These are phyloP conservation scores for Cutaneotrichosporon spelunceum DNA, from an alignment of 1,284 basidiomycete genomes.

Conservation along the genomic window DNA sequence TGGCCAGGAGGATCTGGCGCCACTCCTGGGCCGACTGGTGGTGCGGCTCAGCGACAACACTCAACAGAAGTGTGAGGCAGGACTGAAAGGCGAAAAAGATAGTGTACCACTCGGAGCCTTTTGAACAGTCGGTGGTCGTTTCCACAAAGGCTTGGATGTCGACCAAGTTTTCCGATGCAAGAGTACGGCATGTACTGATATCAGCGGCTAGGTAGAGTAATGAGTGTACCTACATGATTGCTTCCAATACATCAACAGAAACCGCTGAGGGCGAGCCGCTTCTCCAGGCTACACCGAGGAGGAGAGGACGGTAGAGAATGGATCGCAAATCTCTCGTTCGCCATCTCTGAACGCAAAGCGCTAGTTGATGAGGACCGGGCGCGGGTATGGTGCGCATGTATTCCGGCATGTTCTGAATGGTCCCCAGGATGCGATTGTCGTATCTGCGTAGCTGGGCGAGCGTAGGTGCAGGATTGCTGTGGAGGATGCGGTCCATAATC, in stretches of 20 bases:
- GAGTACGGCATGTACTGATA: constrained; percentile 16
- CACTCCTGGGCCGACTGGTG: constrained; percentile 9
- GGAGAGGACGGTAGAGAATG: constrained; percentile 30
- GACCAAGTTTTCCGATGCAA: constrained; percentile 25
- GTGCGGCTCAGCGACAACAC: constrained; percentile 25
- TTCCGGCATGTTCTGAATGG: constrained; percentile 13
- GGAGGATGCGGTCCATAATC: constrained; percentile 26
- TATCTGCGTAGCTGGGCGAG: constrained; percentile 16
- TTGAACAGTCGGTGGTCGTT: not conserved
- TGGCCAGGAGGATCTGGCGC: constrained; percentile 10
- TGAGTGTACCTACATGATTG: constrained; percentile 23
- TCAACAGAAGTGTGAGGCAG: constrained; percentile 24
- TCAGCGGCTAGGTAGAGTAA: not conserved
- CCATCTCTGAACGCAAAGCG: constrained; percentile 24
- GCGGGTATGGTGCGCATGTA: not conserved
- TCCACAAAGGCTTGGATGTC: constrained; percentile 22
- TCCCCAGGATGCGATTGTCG: not conserved
- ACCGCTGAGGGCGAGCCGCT: not conserved
- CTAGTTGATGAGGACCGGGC: constrained; percentile 2
- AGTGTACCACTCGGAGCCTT: constrained; percentile 26
- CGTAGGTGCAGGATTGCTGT: constrained; percentile 22
- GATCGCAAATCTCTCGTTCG: constrained; percentile 25
- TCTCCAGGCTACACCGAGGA: constrained; percentile 31
- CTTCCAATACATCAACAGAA: constrained; percentile 14
- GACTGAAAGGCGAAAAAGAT: constrained; percentile 31